phyloP scores from a whole-genome alignment of 2,329 filamentous ascomycete species.

The Talaromyces sp. region DNA sequence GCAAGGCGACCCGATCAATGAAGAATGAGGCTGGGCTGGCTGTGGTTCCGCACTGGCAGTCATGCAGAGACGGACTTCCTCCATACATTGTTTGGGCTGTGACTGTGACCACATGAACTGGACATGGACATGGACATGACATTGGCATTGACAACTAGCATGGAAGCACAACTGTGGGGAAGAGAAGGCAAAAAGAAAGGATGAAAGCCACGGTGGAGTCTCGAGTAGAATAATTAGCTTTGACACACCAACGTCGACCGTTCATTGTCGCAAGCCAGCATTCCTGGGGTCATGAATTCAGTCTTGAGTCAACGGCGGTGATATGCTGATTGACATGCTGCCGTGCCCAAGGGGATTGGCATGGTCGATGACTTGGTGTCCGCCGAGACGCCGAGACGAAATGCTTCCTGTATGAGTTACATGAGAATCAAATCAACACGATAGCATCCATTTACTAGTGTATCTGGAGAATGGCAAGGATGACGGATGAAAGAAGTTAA shows the following conservation, averaged over 20 bases:
- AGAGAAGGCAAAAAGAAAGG: background rate
- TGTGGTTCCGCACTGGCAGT: background rate
- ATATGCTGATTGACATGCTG: constrained; percentile 1
- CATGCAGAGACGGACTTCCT: constrained; percentile 3
- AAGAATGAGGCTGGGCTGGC: constrained; percentile 4
- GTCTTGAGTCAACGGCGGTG: background rate
- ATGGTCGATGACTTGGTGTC: background rate
- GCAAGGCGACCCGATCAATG: constrained; percentile 1
- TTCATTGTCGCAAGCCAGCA: background rate
- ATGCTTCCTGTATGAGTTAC: background rate
- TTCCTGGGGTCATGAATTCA: background rate
- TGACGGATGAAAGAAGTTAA: background rate
- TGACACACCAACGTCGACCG: background rate
- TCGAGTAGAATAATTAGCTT: too few relatives aligned
- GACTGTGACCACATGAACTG: background rate
- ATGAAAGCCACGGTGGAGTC: constrained; percentile 6
- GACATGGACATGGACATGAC: background rate
- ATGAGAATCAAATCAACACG: too few relatives aligned
- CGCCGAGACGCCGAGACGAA: background rate
- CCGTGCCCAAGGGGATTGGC: background rate
- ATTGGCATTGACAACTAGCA: background rate
- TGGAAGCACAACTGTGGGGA: constrained; percentile 10
- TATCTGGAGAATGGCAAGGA: too few relatives aligned
- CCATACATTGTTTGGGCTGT: background rate
- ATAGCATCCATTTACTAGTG: too few relatives aligned